These are phyloP conservation scores for Tetramitus jugosus DNA, from an alignment of 208 protist genomes.

Conservation along the genomic window DNA sequence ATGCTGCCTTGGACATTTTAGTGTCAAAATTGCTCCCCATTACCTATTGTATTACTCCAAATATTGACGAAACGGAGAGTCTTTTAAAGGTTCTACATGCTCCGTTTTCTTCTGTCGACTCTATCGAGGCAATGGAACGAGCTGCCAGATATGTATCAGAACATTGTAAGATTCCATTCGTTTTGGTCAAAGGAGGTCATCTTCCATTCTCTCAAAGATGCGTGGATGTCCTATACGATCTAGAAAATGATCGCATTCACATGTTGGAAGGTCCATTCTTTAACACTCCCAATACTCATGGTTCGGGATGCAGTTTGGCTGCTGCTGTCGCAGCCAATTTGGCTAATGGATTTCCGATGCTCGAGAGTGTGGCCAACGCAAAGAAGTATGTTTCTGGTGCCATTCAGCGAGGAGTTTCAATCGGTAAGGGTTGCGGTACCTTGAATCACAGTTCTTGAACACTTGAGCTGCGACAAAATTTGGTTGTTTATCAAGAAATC, in stretches of 20 bases:
- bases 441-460: constrained; percentile 14
- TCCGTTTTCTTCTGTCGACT: neutral
- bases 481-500: too few relatives aligned
- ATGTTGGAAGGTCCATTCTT: constrained; percentile 23
- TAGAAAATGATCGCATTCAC: neutral
- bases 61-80: constrained; percentile 32
- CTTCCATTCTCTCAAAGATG: neutral
- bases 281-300: constrained; percentile 35
- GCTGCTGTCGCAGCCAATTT: constrained; percentile 32
- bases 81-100: constrained; percentile 10
- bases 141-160: constrained; percentile 13
- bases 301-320: constrained; percentile 37
- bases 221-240: constrained; percentile 34
- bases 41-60: constrained; percentile 35
- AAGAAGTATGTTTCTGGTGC: neutral
- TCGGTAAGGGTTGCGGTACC: neutral
- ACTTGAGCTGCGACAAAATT: too few relatives aligned
- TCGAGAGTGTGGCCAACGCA: neutral
- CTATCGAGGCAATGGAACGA: constrained; percentile 24
- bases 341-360: constrained; percentile 2
- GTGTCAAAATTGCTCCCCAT: constrained; percentile 21
- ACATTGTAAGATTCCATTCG: constrained; percentile 12
- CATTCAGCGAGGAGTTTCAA: neutral
- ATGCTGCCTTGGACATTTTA: constrained; percentile 24
- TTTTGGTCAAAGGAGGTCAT: constrained; percentile 42